These are phyloP conservation scores for Serendipita sp. DNA, from an alignment of 768 basidiomycete species.

Conservation along the genomic window DNA sequence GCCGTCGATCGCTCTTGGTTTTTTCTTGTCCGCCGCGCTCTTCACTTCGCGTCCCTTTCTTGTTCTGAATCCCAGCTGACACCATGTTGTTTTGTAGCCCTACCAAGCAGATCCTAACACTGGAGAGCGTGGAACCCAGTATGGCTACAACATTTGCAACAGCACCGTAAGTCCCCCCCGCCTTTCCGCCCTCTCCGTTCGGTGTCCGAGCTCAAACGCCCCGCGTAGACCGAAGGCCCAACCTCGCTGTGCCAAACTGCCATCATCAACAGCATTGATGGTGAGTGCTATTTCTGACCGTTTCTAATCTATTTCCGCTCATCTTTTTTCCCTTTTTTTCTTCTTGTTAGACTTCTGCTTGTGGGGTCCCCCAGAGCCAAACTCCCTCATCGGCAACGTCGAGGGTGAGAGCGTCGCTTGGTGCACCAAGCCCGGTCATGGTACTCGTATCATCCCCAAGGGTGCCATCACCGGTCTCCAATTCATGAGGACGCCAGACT, in stretches of 20 bases:
- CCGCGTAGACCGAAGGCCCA: background rate
- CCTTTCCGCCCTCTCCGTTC: background rate
- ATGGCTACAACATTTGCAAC: conserved; percentile 10
- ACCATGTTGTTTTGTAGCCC: conserved; percentile 24
- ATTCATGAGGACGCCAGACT: conserved; percentile 59
- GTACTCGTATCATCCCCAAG: conserved; percentile 56
- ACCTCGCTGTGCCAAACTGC: conserved; percentile 3
- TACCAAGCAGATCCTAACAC: conserved; percentile 30
- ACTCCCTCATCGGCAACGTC: conserved; percentile 40
- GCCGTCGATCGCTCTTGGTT: background rate
- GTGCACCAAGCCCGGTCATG: conserved; percentile 58
- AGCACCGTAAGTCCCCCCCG: conserved; percentile 16
- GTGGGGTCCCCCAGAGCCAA: conserved; percentile 43
- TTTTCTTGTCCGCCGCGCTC: background rate
- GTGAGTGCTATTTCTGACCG: conserved; percentile 9
- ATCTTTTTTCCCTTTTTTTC: conserved; percentile 15
- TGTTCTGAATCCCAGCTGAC: background rate
- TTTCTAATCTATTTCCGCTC: conserved; percentile 14
- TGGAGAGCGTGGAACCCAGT: conserved; percentile 13
- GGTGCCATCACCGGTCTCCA: conserved; percentile 53
- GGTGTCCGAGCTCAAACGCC: background rate
- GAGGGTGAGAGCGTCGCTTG: conserved; percentile 66
- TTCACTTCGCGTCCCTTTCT: background rate
- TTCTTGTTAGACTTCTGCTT: conserved; percentile 45
- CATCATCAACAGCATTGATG: conserved; percentile 15